Conservation (phyloP, 257 asterid species). For the Rehmannia glutinosa region DNA sequence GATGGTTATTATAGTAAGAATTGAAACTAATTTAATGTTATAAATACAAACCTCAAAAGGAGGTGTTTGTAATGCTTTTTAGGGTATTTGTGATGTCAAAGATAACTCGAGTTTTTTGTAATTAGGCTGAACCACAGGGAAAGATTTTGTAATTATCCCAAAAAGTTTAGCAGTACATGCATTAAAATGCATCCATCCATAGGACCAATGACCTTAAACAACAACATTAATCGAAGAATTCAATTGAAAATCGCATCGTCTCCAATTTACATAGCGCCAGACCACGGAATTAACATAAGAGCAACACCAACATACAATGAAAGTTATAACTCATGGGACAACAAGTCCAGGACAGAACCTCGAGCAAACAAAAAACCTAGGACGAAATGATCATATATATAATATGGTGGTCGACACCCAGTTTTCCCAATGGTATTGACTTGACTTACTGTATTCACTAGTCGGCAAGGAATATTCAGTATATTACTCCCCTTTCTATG, state of each 20-base stretch:
- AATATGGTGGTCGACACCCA: background rate
- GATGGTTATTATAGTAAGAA: too few relatives aligned
- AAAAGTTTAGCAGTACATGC: too few relatives aligned
- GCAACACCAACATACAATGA: background rate
- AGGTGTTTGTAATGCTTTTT: too few relatives aligned
- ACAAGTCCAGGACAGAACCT: background rate
- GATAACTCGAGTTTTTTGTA: too few relatives aligned
- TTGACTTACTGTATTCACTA: background rate
- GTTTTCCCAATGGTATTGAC: background rate
- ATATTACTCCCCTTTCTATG: slow-evolving; percentile 1
- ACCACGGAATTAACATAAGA: background rate
- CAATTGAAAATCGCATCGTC: background rate
- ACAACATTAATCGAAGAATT: background rate
- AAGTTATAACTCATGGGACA: background rate
- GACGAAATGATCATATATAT: slow-evolving; percentile 7
- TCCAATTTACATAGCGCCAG: slow-evolving; percentile 21
- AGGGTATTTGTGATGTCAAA: too few relatives aligned
- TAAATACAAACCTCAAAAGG: too few relatives aligned
- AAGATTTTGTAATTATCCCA: too few relatives aligned
- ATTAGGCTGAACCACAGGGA: too few relatives aligned
- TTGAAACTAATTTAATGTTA: too few relatives aligned
- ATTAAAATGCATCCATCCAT: background rate
- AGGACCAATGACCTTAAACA: background rate
- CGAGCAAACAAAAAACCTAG: background rate
- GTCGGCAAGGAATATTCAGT: background rate